Evolutionary conservation across 192 early-diverging fungal genomes (phyloP).

Genomic region (Backusella liffmaniae): DNA sequence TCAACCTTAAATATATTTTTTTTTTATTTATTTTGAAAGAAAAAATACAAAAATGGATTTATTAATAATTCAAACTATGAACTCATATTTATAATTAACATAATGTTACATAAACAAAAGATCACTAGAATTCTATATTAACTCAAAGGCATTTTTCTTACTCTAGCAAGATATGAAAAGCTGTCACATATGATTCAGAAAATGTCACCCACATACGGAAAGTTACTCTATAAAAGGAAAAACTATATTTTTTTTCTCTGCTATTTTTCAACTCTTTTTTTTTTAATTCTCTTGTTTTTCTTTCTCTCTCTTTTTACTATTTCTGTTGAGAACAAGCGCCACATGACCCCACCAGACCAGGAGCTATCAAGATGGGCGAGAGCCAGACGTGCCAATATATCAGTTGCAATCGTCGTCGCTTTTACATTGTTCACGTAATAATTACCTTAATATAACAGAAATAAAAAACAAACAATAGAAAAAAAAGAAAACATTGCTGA

Average conservation of each 20-base stretch:
- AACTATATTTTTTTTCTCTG: too few relatives aligned
- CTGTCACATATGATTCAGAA: not conserved
- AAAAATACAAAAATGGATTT: too few relatives aligned
- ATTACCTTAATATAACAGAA: conserved; percentile 7
- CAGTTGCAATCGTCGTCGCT: conserved; percentile 49
- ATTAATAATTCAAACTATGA: too few relatives aligned
- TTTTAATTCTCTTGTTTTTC: not conserved
- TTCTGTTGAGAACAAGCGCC: not conserved
- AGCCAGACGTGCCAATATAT: conserved; percentile 30
- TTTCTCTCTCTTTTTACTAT: not conserved
- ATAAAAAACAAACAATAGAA: not conserved
- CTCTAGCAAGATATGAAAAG: not conserved
- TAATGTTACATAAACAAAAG: too few relatives aligned
- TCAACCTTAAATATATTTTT: too few relatives aligned
- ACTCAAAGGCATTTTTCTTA: not conserved
- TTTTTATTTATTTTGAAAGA: too few relatives aligned
- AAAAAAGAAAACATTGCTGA: not conserved
- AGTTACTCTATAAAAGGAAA: not conserved
- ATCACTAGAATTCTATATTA: too few relatives aligned
- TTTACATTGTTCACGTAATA: conserved; percentile 63
- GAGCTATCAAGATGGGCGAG: conserved; percentile 22
- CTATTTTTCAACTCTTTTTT: not conserved
- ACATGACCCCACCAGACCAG: not conserved
- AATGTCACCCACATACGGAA: not conserved
- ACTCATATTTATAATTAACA: too few relatives aligned